A percentile compares a stretch with the other conserved stretches of the same genome.
Conservation (phyloP, 2,329 filamentous ascomycete genomes). For the Claviceps citrina region DNA sequence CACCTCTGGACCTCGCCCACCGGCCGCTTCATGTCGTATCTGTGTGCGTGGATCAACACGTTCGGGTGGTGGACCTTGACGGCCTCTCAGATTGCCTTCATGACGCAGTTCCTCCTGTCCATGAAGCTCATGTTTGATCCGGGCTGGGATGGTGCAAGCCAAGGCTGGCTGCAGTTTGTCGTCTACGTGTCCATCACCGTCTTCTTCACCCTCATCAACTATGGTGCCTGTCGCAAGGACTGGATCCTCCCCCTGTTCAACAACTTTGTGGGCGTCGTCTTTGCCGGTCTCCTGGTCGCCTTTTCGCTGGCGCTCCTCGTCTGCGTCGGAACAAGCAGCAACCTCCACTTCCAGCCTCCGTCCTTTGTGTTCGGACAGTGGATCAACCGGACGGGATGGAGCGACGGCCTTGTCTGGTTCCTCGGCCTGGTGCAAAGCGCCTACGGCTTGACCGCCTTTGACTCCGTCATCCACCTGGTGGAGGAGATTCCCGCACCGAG, state of each 20-base stretch:
- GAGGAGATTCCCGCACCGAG: constrained; percentile 39
- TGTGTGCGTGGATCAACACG: constrained; percentile 45
- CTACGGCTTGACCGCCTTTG: constrained; percentile 40
- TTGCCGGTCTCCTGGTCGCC: constrained; percentile 35
- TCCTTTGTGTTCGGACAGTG: constrained; percentile 37
- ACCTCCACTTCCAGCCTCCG: constrained; percentile 30
- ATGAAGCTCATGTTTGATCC: constrained; percentile 39
- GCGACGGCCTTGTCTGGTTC: constrained; percentile 41
- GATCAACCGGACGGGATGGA: constrained; percentile 33
- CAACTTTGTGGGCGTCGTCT: constrained; percentile 39
- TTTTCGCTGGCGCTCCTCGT: constrained; percentile 36
- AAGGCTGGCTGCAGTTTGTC: constrained; percentile 40
- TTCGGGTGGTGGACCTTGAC: constrained; percentile 44
- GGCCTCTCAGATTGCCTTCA: constrained; percentile 40
- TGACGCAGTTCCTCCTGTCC: constrained; percentile 41
- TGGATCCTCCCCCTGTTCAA: constrained; percentile 32
- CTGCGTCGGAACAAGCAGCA: constrained; percentile 29
- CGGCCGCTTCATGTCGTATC: constrained; percentile 37
- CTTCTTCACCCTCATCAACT: constrained; percentile 33
- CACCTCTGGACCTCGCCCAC: constrained; percentile 20
- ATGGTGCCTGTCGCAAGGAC: constrained; percentile 32
- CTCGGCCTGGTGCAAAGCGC: constrained; percentile 40
- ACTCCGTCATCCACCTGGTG: constrained; percentile 42
- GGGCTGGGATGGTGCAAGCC: constrained; percentile 27
- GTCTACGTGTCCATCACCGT: constrained; percentile 36